Percentiles rank a stretch among this genome's conserved stretches.
Conservation (phyloP, 208 protist genomes). For the Crithidia brevicula region DNA sequence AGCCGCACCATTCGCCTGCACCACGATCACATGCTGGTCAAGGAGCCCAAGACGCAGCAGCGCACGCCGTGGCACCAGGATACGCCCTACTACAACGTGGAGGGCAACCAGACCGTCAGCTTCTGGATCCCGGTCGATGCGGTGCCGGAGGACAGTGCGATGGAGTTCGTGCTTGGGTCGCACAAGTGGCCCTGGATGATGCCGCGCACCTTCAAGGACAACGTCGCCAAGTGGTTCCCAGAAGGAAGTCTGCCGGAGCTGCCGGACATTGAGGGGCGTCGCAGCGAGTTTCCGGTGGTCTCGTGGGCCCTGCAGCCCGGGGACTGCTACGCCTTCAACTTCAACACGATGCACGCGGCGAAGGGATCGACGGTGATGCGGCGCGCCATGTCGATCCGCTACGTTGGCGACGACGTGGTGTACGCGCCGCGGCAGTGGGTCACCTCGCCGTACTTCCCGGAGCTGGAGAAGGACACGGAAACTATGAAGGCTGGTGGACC, state of each 20-base stretch:
- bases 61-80: conserved; percentile 57
- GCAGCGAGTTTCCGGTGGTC: conserved; percentile 32
- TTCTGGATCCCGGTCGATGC: conserved; percentile 55
- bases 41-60: conserved; percentile 48
- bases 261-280: conserved; percentile 38
- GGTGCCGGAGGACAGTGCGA: conserved; percentile 39
- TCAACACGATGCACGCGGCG: conserved; percentile 43
- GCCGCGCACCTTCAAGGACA: conserved; percentile 55
- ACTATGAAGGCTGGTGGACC: conserved; percentile 19
- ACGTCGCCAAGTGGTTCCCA: conserved; percentile 50
- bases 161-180: conserved; percentile 51
- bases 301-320: conserved; percentile 39
- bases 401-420: conserved; percentile 45
- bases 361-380: conserved; percentile 39
- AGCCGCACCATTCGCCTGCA: conserved; percentile 42
- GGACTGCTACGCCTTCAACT: conserved; percentile 46
- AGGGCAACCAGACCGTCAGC: conserved; percentile 50
- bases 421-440: conserved; percentile 43
- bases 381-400: conserved; percentile 45
- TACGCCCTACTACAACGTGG: conserved; percentile 59
- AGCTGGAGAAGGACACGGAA: conserved; percentile 33
- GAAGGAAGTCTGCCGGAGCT: conserved; percentile 44
- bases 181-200: conserved; percentile 52
- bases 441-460: conserved; percentile 42
- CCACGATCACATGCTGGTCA: conserved; percentile 55